Conservation (phyloP, 345 rosid genomes). For the Lenwebbia sp. region DNA sequence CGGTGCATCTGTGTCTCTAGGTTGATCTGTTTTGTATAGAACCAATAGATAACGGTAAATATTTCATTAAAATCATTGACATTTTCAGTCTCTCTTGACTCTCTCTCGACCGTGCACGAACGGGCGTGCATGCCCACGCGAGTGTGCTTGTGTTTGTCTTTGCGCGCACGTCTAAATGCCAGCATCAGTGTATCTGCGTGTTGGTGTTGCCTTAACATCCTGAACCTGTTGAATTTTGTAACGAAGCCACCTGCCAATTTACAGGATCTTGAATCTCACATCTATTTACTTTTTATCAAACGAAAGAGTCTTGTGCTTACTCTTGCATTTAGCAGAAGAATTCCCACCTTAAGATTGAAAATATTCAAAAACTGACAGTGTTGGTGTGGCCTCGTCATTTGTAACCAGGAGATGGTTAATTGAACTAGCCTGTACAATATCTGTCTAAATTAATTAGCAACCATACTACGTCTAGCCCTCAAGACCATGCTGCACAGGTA, state of each 20-base stretch:
- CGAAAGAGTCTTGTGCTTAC: background rate
- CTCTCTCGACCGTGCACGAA: background rate
- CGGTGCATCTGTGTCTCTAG: too few species aligned
- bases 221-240: background rate
- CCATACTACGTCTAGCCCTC: background rate
- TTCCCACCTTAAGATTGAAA: background rate
- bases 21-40: background rate
- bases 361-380: background rate
- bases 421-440: background rate
- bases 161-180: background rate
- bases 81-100: background rate
- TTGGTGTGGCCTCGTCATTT: background rate
- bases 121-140: fast-evolving
- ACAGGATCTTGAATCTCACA: background rate
- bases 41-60: background rate
- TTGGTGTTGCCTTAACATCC: background rate
- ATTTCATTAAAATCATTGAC: background rate
- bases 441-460: background rate
- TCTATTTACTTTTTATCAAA: background rate
- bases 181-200: too few species aligned
- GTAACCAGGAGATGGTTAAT: background rate
- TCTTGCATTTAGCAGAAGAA: background rate
- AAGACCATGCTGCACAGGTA: background rate
- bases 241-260: background rate
- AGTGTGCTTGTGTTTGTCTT: background rate